phyloP scores from a whole-genome alignment of 352 stramenopile species.

The Pythium scleroteichum region DNA sequence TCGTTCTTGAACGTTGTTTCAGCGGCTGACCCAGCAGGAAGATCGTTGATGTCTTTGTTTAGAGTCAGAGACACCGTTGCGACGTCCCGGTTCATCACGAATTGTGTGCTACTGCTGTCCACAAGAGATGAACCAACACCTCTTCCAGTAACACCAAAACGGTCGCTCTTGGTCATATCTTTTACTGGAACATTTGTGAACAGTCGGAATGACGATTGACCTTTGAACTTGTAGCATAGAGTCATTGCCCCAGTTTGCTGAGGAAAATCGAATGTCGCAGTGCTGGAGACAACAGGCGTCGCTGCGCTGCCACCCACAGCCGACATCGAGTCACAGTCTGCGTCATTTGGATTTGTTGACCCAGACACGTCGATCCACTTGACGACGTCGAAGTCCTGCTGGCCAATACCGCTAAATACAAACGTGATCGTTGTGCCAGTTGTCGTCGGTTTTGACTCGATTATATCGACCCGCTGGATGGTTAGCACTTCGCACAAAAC shows the following conservation, averaged over 20 bases:
- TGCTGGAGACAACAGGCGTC: constrained; percentile 37
- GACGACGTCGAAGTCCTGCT: constrained; percentile 59
- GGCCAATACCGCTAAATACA: constrained; percentile 51
- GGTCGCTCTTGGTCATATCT: constrained; percentile 30
- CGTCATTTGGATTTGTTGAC: constrained; percentile 28
- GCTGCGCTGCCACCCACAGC: constrained; percentile 40
- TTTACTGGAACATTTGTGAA: constrained; percentile 45
- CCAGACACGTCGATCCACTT: constrained; percentile 50
- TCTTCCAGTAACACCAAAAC: background rate
- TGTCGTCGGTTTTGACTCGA: constrained; percentile 33
- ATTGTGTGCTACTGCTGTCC: no score
- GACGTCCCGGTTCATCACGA: constrained; percentile 47
- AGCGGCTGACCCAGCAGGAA: constrained; percentile 48
- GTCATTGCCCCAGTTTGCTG: constrained; percentile 40
- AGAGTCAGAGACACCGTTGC: constrained; percentile 53
- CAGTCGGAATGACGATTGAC: constrained; percentile 47
- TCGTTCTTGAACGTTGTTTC: constrained; percentile 50
- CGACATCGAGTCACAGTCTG: constrained; percentile 41
- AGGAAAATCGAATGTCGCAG: constrained; percentile 46
- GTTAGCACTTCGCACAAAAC: constrained; percentile 59
- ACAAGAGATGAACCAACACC: no score
- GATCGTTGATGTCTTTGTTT: constrained; percentile 58
- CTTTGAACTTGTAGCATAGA: constrained; percentile 64
- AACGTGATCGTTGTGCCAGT: constrained; percentile 53
- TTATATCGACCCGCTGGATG: constrained; percentile 43